Percentiles rank a stretch among this genome's conserved stretches.
Evolutionary conservation across 257 asterid genomes (phyloP).

Genomic region (Henckelia pumila): DNA sequence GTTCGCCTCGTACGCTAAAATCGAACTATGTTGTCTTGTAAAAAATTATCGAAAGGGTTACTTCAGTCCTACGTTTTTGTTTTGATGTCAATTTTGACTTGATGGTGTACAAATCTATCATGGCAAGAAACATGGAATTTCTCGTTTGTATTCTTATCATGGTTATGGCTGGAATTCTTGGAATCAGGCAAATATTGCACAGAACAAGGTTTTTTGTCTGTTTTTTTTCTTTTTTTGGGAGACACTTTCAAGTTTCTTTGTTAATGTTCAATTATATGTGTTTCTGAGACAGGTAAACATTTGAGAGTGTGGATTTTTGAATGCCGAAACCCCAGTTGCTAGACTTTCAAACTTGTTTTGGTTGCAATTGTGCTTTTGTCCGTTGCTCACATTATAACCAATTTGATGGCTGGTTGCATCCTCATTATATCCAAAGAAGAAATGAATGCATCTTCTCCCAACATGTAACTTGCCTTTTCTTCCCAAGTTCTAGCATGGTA

Average conservation of each 20-base stretch:
- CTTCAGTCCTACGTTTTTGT: no score
- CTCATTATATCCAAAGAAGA: conserved; percentile 69
- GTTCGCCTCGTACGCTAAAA: no score
- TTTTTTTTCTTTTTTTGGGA: no score
- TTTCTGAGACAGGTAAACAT: conserved; percentile 44
- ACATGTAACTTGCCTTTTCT: conserved; percentile 72
- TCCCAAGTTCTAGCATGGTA: conserved; percentile 78
- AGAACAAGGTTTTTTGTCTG: conserved; percentile 55
- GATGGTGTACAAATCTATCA: no score
- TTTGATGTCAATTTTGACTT: no score
- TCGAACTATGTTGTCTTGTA: no score
- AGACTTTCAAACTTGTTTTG: conserved; percentile 76
- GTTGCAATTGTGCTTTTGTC: conserved; percentile 61
- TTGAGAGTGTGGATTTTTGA: conserved; percentile 61
- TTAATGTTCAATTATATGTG: no score
- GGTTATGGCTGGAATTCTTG: conserved; percentile 54
- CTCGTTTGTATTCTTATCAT: conserved; percentile 41
- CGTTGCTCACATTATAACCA: conserved; percentile 57
- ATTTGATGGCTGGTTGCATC: conserved; percentile 61
- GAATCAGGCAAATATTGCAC: conserved; percentile 55
- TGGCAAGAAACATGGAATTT: conserved; percentile 40
- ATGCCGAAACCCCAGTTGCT: conserved; percentile 79
- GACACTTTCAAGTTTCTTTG: no score
- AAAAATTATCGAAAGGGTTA: no score
- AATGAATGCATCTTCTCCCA: conserved; percentile 53